Evolutionary conservation across 129 eudicot species (phyloP), one percentile per base, ranked within the genome.

Genomic region (Solidago caesia): DNA sequence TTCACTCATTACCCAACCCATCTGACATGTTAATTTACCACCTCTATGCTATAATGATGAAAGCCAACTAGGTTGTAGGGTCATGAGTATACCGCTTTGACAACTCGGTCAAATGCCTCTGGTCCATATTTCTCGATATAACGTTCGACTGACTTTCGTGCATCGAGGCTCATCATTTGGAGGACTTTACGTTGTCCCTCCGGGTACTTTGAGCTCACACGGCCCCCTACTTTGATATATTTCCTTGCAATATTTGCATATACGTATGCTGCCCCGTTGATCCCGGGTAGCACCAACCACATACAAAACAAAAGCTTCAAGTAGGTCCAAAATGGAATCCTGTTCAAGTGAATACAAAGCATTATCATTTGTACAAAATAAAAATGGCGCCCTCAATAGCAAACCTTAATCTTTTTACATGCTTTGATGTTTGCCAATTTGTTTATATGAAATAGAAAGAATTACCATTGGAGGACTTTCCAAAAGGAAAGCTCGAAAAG

Each of bases 91-190:
- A 94, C 98, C 60, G 97, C 98, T 87, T 83, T 87, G 72, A 94
- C 91, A 29, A 93, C 97, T 16, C 97, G 87, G 49, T 90, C 97
- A 29, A 94, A 94, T 39, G 98, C 92, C 44, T 88, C 97, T 5
- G 96, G 88, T 47, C 98, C 98, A 44, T 94, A 82, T 79, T 78
- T 85, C 61, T 91, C 91, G 5, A 94, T 94, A 81, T 86, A 94
- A n/a, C 78, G 82, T 77, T 94, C 98, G 6, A 90, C 98, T 0
- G 98, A 85, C 72, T 87, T 87, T 64, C 98, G 82, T 4, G 98
- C 97, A 72, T 94, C 98, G 1, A 94, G 87, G 75, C 89, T 86
- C 98, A 94, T 94, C 98, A 91, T 94, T 76, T 94, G 98, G 33
- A 94, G 97, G 45, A 85, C 98, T 66, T 77, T 91, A 49, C 90